Evolutionary conservation across 148 eudicot genomes (phyloP), one percentile per base, ranked within the genome.

Genomic region (Gaultheria prostrata): DNA sequence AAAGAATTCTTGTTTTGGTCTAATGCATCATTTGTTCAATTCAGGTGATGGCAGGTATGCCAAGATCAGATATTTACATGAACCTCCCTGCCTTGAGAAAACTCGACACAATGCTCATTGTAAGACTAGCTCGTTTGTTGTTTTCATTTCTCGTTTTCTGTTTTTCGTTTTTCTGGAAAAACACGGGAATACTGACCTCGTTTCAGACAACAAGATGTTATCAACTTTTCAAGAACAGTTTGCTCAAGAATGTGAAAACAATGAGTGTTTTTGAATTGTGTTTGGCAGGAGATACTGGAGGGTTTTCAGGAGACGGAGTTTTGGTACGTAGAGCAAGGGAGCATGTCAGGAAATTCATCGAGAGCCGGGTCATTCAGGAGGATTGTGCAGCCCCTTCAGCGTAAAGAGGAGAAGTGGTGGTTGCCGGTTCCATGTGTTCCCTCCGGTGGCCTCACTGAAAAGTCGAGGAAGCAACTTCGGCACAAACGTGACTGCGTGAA

Each of bases 361-460:
- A 86, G 93, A 17, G 59, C 91, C 2, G 90, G 94, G 61, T 97
- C 99, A 9, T 95, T 95, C 83, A 88, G 99, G 84, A 86, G 90
- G 80, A 86, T 92, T 6, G 87, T 87, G 49, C 90, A 82, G 85
- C 84, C 89, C 15, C 35, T 67, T 82, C 90, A 88, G 57, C 80
- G 98, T 20, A 89, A 88, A 80, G 98, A 93, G 50, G 98, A 97
- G 83, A 97, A 95, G 74, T 97, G 99, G 99, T 97, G 99, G 99
- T 77, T 97, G 57, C 99, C 98, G 0, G 88, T 95, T 73, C 98
- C 98, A 53, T 91, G 98, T 77, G 93, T 97, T 21, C 91, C 97
- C 14, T 71, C 92, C 0, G 91, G 86, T 6, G 99, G 99, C 48
- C 92, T 97, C 81, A 90, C 98, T 5, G 99, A 95, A 24, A 83